Evolutionary conservation across 495 filamentous ascomycete genomes (phyloP), one percentile per base, ranked within the genome.

Genomic region (Aspergillus incahuasiensis): DNA sequence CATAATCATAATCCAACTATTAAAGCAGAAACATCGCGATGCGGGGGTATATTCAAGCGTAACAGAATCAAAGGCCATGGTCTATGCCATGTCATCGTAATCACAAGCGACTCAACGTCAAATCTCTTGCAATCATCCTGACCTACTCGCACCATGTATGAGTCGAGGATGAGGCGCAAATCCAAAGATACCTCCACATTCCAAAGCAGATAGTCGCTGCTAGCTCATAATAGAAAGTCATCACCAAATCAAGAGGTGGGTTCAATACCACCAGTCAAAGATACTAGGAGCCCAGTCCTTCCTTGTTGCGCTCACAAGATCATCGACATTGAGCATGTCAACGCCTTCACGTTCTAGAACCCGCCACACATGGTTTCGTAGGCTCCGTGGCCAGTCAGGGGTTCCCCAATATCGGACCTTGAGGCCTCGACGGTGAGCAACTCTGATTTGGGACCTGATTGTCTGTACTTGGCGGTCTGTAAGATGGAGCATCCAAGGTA

Each of bases 371-470:
- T 82, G 76, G 68, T 94, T 87, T 40, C 90, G 74, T 60, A 86
- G 59, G 46, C 82, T 79, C n/a, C 86, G 68, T 11, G 90, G 89
- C 89, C 90, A 95, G 52, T 69, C 68, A 0, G 90, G 89, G 20
- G 86, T 63, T n/a, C 84, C 81, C 90, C 90, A 95, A 66, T 92
- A 95, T 40, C 90, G 69, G 6, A 82, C 85, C 58, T 84, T 84
- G 35, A 95, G 70, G 0, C 90, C 89, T 61, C 81, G 80, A 16
- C 66, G 67, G 59, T 90, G 85, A 11, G 90, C 90, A 39, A 79
- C 79, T n/a, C 74, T 73, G 15, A 94, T 77, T 59, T 92, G 87
- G 0, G 69, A 69, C 16, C 85, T 74, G 59, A 94, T 81, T 20
- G 68, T 75, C 0, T 67, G 69, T 56, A 89, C 73, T 61, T 94